phyloP scores from a whole-genome alignment of 1,284 basidiomycete species.

The Stereum hirsutum region DNA sequence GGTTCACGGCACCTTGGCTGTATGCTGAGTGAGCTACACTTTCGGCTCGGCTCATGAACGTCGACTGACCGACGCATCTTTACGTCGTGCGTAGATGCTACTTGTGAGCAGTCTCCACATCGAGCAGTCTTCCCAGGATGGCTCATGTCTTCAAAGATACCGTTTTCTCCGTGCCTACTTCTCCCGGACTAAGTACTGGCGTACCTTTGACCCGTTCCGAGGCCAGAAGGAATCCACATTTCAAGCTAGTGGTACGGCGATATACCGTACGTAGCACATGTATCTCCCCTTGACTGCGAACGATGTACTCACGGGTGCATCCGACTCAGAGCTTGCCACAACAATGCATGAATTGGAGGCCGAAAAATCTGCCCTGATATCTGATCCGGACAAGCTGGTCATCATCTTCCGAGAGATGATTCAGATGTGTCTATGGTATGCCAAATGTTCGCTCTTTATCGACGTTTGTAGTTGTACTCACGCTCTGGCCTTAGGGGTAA shows the following conservation, averaged over 20 bases:
- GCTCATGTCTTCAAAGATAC: conserved; percentile 45
- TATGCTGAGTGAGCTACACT: conserved; percentile 88
- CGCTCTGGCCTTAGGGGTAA: conserved; percentile 52
- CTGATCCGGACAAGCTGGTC: conserved; percentile 43
- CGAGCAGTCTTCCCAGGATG: background rate
- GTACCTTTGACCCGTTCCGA: conserved; percentile 78
- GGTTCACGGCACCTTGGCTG: conserved; percentile 92
- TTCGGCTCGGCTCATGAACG: too few species aligned
- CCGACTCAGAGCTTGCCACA: conserved; percentile 50
- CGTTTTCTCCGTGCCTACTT: conserved; percentile 78
- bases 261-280: conserved; percentile 57
- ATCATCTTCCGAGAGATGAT: conserved; percentile 79
- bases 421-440: conserved; percentile 80
- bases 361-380: conserved; percentile 34
- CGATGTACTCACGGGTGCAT: background rate
- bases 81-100: conserved; percentile 45
- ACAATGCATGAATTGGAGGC: conserved; percentile 56
- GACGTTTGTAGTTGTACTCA: background rate
- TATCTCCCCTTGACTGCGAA: background rate
- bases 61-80: too few species aligned
- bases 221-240: conserved; percentile 80
- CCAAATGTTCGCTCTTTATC: background rate
- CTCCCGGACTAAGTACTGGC: conserved; percentile 65
- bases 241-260: conserved; percentile 69
- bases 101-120: conserved; percentile 30